Percentiles rank a stretch among this genome's conserved stretches.
Evolutionary conservation across 805 yeast species (phyloP).

Genomic region (Saccharomyces jurei): DNA sequence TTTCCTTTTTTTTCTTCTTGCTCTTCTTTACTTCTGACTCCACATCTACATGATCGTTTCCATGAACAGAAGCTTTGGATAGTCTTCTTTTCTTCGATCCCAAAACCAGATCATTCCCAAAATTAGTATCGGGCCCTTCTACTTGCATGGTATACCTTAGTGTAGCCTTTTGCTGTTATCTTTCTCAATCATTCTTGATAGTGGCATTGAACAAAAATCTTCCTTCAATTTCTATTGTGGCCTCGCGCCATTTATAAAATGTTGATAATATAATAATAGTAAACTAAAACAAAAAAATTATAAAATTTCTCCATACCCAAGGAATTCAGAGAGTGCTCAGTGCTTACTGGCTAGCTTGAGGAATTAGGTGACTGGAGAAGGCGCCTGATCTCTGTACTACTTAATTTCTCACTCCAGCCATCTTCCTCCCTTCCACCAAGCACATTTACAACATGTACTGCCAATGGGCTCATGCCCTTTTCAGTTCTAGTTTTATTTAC

Average conservation of each 20-base stretch:
- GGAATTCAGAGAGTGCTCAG: not conserved
- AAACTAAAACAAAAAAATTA: not conserved
- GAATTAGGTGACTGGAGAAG: not conserved
- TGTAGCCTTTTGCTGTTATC: not conserved
- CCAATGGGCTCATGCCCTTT: slow-evolving; percentile 45
- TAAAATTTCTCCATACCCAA: not conserved
- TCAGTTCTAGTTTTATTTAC: slow-evolving; percentile 60
- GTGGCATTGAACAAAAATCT: slow-evolving; percentile 22
- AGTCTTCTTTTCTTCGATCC: slow-evolving; percentile 2
- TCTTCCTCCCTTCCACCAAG: slow-evolving; percentile 53
- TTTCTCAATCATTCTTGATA: slow-evolving; percentile 1
- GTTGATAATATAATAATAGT: not conserved
- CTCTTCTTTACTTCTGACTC: slow-evolving; percentile 10
- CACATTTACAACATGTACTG: slow-evolving; percentile 49
- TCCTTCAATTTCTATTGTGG: slow-evolving; percentile 5
- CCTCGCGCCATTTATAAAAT: not conserved
- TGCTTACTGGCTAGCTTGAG: slow-evolving; percentile 19
- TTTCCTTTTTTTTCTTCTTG: slow-evolving; percentile 28
- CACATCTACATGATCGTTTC: slow-evolving; percentile 1
- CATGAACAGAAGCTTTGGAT: slow-evolving; percentile 5
- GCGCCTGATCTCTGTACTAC: slow-evolving; percentile 70
- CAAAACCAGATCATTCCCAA: not conserved
- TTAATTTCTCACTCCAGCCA: slow-evolving; percentile 64
- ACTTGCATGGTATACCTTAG: not conserved
- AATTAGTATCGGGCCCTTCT: not conserved